Evolutionary conservation across 345 rosid species (phyloP), one percentile per base, ranked within the genome.

Genomic region (Citrus medica): DNA sequence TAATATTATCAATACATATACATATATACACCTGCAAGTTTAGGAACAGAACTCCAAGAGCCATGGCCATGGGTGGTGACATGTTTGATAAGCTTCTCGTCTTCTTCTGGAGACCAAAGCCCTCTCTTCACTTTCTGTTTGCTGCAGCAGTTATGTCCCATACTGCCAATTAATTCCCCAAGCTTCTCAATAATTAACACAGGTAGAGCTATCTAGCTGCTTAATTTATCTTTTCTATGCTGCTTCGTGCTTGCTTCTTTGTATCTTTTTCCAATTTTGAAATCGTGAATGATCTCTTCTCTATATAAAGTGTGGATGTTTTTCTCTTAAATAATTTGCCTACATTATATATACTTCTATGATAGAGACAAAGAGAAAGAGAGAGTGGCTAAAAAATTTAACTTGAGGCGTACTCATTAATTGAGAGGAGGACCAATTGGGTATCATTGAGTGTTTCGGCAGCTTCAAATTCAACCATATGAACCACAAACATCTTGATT

Each of bases 111-210:
- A 79, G 91, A 88, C 91, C 91, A 90, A 14, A 90, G 25, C 27
- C 93, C 93, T 82, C 90, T 90, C 87, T 88, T 90, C 38, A 90
- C 93, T 77, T 88, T 90, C 88, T 86, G 91, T 76, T 86, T 86
- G 80, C 80, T 84, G 84, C 93, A 90, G 82, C 91, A 90, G 67
- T 88, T 86, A 77, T 90, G 93, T 16, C 86, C 89, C 91, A 86
- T 89, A 25, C 8, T 53, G 58, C 22, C 58, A 16, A 64, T 21
- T n/a, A 56, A 14, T 30, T 21, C 27, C 55, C 67, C 8, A 6
- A 37, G 6, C 13, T 53, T 67, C n/a, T 19, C 16, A 42, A 46
- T 42, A 27, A 46, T 13, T 46, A 46, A 46, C 51, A 13, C 17
- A 53, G 58, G 22, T 53, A 53, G 22, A 53, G 56, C 56, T 51